A percentile compares a stretch with the other conserved stretches of the same genome.
phyloP scores from a whole-genome alignment of 495 filamentous ascomycete genomes.

The Penicillium chermesinum region DNA sequence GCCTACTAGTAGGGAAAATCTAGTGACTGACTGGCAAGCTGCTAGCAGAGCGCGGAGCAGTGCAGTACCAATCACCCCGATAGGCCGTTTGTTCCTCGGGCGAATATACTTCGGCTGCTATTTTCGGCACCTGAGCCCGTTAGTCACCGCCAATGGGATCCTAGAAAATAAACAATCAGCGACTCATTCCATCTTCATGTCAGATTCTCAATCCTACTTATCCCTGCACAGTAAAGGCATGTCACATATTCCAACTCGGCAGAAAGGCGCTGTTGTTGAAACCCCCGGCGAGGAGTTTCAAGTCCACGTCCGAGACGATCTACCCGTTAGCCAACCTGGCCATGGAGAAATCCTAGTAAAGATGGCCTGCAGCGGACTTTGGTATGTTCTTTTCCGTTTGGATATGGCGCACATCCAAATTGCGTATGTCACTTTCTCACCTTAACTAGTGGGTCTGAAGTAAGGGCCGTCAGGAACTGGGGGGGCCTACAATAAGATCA shows the following conservation, averaged over 20 bases:
- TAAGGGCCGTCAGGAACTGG: conserved; percentile 19
- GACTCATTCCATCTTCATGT: no score
- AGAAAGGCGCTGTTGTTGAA: conserved; percentile 18
- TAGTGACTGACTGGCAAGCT: no score
- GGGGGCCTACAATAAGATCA: conserved; percentile 25
- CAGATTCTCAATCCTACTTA: no score
- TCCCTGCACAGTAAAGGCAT: background rate
- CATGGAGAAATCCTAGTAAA: conserved; percentile 19
- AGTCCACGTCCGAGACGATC: conserved; percentile 8
- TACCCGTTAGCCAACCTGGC: conserved; percentile 12
- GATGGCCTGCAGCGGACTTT: conserved; percentile 20
- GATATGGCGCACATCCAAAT: background rate
- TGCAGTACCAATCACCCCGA: no score
- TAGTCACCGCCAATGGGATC: background rate
- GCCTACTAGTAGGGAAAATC: no score
- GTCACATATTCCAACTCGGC: conserved; percentile 6
- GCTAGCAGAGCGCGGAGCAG: no score
- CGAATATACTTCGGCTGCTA: background rate
- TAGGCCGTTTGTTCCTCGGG: background rate
- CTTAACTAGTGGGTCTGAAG: conserved; percentile 21
- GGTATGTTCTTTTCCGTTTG: conserved; percentile 14
- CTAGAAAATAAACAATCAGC: background rate
- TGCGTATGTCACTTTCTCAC: background rate
- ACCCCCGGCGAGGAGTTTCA: conserved; percentile 13
- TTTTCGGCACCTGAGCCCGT: background rate